Conservation (phyloP, 805 yeast species). For the Yamadazyma paraphyllophila region DNA sequence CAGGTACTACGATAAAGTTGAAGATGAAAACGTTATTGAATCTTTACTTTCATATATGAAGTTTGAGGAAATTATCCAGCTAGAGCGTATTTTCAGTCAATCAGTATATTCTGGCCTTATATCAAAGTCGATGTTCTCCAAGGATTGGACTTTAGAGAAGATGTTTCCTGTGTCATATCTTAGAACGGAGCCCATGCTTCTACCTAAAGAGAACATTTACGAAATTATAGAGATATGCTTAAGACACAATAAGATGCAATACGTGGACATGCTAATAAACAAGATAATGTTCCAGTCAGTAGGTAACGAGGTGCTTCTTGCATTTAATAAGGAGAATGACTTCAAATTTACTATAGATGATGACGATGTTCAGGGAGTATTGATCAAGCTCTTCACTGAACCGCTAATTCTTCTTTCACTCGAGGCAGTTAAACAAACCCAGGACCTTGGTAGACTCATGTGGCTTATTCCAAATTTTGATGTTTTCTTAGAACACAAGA, state of each 20-base stretch:
- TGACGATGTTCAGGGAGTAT: slow-evolving; percentile 12
- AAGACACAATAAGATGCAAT: slow-evolving; percentile 22
- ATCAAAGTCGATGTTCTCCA: slow-evolving; percentile 25
- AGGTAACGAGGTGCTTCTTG: slow-evolving; percentile 10
- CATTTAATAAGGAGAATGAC: slow-evolving; percentile 9
- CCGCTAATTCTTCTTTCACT: slow-evolving; percentile 22
- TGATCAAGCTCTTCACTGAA: slow-evolving; percentile 20
- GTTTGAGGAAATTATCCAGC: slow-evolving; percentile 21
- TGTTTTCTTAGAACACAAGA: background rate
- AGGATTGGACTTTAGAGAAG: slow-evolving; percentile 2
- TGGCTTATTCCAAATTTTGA: slow-evolving; percentile 38
- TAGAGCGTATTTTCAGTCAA: slow-evolving; percentile 19
- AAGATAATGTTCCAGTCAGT: slow-evolving; percentile 29
- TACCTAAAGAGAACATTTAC: slow-evolving; percentile 22
- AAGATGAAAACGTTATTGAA: slow-evolving; percentile 20
- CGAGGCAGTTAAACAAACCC: slow-evolving; percentile 22
- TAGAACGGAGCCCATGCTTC: slow-evolving; percentile 15
- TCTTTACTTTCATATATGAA: slow-evolving; percentile 26
- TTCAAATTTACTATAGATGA: slow-evolving; percentile 11
- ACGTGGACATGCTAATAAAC: slow-evolving; percentile 32
- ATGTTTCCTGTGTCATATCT: slow-evolving; percentile 9
- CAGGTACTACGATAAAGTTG: slow-evolving; percentile 21
- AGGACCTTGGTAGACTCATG: slow-evolving; percentile 32
- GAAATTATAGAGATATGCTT: slow-evolving; percentile 29
- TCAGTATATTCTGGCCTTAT: slow-evolving; percentile 22